Conservation (phyloP, 2,329 filamentous ascomycete species). For the Xylaria sp. region DNA sequence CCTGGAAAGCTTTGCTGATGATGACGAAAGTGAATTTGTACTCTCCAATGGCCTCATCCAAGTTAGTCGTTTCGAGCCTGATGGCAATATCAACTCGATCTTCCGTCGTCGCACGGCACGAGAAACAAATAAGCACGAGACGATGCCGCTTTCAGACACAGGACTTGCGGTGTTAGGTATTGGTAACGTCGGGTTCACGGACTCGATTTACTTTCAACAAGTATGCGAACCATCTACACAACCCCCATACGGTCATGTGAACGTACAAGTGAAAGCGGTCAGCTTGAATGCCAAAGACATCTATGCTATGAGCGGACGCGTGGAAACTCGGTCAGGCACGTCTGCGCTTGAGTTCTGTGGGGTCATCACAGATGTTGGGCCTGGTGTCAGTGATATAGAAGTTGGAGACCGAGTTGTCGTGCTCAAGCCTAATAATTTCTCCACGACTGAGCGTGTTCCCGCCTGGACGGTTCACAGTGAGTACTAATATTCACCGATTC, state of each 20-base stretch:
- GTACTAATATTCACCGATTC: background rate
- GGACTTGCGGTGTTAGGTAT: slow-evolving; percentile 30
- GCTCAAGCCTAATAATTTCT: slow-evolving; percentile 41
- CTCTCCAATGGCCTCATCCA: background rate
- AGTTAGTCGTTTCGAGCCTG: background rate
- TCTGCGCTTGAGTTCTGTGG: slow-evolving; percentile 46
- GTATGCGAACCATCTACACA: background rate
- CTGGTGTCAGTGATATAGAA: slow-evolving; percentile 34
- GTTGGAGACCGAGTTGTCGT: slow-evolving; percentile 47
- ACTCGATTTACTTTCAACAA: slow-evolving; percentile 41
- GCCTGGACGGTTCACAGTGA: slow-evolving; percentile 40
- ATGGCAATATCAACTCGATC: background rate
- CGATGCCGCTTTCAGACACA: slow-evolving; percentile 18
- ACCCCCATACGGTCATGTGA: slow-evolving; percentile 15
- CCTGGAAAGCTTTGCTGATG: background rate
- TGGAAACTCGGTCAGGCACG: slow-evolving; percentile 39
- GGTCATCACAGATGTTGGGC: slow-evolving; percentile 42
- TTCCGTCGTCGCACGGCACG: background rate
- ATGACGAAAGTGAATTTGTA: slow-evolving; percentile 27
- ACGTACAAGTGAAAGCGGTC: slow-evolving; percentile 26
- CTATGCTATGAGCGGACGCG: slow-evolving; percentile 44
- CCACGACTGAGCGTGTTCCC: slow-evolving; percentile 45
- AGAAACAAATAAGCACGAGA: background rate
- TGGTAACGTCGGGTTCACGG: slow-evolving; percentile 15
- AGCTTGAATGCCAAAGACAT: slow-evolving; percentile 45